Evolutionary conservation across 495 filamentous ascomycete genomes (phyloP), one percentile per base, ranked within the genome.

Genomic region (Talaromyces borbonicus): DNA sequence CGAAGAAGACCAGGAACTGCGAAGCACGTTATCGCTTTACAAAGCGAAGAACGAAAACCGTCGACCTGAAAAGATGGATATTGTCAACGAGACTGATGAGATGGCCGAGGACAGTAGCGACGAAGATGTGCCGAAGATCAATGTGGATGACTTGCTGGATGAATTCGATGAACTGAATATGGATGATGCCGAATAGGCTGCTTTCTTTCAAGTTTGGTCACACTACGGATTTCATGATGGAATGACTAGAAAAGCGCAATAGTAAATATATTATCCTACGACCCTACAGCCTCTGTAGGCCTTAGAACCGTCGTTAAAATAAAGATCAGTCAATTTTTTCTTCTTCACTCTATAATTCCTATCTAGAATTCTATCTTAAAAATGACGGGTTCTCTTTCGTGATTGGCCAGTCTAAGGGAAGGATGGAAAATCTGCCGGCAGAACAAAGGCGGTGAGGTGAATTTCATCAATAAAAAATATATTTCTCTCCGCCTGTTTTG

Each of bases 1-100:
- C 8, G 93, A 99, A 63, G 89, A 95, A 59, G 93, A 99, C 59
- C 73, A 81, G 30, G 93, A 99, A 53, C 71, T 99, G 41, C 73
- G 90, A 22, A 68, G 77, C 41, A 88, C 87, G 4, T 61, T 97
- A 56, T 83, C 85, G 44, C 55, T 99, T 55, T 99, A 94, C 65
- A 95, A 95, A 72, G 66, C 65, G 38, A 65, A 74, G 46, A 64
- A 74, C 38, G 58, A 56, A 49, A 61, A 63, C 32, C 56, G 49
- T 60, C 59, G 32, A 50, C 38, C 53, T 23, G 63, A 62, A 35
- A 56, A 53, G 42, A 67, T 68, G 68, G 63, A 73, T 24, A 61
- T 62, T 18, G 52, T 69, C 27, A 70, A 66, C 68, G 50, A 73
- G 73, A 64, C 77, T 65, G 49, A 79, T 72, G 62, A 83, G 72